A percentile compares a stretch with the other conserved stretches of the same genome.
These are phyloP conservation scores for Cicer chorassanicum DNA, from an alignment of 306 rosid genomes.

Conservation along the genomic window DNA sequence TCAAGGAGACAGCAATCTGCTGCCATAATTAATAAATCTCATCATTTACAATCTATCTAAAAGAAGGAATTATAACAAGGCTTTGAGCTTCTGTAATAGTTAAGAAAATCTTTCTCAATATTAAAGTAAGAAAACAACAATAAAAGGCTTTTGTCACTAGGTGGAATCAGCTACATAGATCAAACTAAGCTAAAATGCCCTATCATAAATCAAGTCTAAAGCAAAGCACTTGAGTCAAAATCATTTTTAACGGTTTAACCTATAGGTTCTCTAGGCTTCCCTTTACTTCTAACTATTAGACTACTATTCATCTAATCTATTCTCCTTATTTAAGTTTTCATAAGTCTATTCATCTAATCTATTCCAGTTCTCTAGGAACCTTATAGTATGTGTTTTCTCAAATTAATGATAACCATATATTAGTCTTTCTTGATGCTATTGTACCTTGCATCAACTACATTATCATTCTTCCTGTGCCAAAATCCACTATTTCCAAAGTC, in stretches of 20 bases:
- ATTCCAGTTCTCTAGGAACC: not conserved
- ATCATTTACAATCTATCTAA: conserved; percentile 8
- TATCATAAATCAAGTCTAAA: not conserved
- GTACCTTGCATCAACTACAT: not conserved
- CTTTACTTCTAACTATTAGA: not conserved
- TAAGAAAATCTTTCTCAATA: not conserved
- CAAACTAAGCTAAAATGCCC: not conserved
- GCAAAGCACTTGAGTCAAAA: not conserved
- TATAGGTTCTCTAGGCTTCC: not conserved
- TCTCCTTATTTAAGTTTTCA: not conserved
- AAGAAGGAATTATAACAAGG: not conserved
- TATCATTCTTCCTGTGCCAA: not conserved
- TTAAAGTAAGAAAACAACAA: not conserved
- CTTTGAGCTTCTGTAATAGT: not conserved
- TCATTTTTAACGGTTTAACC: not conserved
- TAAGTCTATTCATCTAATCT: not conserved
- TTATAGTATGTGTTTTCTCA: not conserved
- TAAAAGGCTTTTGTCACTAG: not conserved
- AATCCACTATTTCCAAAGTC: not conserved
- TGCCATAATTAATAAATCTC: conserved; percentile 1
- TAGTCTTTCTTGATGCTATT: not conserved
- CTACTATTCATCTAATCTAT: not conserved
- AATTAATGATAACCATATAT: not conserved
- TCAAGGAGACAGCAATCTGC: conserved; percentile 27
- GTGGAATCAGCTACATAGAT: not conserved